These are phyloP conservation scores for Rhizopogon vulgaris DNA, from an alignment of 768 basidiomycete species.

Conservation along the genomic window DNA sequence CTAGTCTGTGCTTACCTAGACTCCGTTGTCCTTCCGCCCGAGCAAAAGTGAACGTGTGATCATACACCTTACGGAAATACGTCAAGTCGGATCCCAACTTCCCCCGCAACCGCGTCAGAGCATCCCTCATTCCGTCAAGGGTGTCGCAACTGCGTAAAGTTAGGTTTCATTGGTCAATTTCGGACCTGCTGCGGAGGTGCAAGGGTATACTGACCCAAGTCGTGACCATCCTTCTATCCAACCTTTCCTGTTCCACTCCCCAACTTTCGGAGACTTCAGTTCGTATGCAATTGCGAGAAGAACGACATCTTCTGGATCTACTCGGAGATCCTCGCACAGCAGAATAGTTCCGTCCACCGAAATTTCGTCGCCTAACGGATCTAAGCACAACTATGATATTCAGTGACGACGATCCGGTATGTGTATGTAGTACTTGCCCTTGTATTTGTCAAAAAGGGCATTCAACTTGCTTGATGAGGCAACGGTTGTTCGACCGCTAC, in stretches of 20 bases:
- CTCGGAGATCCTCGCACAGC: slow-evolving; percentile 63
- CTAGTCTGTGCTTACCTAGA: slow-evolving; percentile 43
- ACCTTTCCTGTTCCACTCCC: slow-evolving; percentile 61
- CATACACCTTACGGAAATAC: slow-evolving; percentile 78
- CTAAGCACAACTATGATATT: slow-evolving; percentile 25
- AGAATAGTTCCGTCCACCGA: slow-evolving; percentile 74
- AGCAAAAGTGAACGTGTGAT: slow-evolving; percentile 76
- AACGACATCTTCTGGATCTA: slow-evolving; percentile 77
- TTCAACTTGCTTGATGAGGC: slow-evolving; percentile 51
- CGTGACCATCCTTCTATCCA: slow-evolving; percentile 82
- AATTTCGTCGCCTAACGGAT: slow-evolving; percentile 57
- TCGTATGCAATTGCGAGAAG: slow-evolving; percentile 79
- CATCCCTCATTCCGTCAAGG: slow-evolving; percentile 50
- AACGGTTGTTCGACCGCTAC: slow-evolving; percentile 8
- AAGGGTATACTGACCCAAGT: slow-evolving; percentile 45
- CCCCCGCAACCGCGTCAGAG: slow-evolving; percentile 48
- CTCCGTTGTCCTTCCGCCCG: slow-evolving; percentile 73
- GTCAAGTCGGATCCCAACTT: slow-evolving; percentile 57
- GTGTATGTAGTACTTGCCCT: slow-evolving; percentile 36
- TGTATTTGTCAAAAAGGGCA: slow-evolving; percentile 61
- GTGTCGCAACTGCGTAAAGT: slow-evolving; percentile 51
- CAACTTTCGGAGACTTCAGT: slow-evolving; percentile 68
- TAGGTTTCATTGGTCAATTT: slow-evolving; percentile 1
- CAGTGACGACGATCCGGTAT: not conserved
- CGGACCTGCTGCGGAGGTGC: slow-evolving; percentile 1